A percentile compares a stretch with the other conserved stretches of the same genome.
Conservation (phyloP, 176 grass and related monocot species). For the Lolium rigidum region DNA sequence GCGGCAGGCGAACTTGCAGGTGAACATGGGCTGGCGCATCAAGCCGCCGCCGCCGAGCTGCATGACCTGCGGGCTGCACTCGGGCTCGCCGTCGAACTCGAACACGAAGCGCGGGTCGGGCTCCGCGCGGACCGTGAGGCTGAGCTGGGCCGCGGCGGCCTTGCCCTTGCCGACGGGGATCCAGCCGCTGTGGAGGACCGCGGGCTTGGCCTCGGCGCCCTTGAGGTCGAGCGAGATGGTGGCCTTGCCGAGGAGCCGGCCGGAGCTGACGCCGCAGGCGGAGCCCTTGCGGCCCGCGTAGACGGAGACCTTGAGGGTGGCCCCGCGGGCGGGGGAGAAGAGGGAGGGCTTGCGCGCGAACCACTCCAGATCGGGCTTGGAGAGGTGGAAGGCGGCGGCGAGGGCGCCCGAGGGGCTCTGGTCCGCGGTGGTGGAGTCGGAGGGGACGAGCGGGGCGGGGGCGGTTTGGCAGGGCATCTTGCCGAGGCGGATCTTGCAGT, state of each 20-base stretch:
- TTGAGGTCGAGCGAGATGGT: conserved; percentile 77
- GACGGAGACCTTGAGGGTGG: conserved; percentile 67
- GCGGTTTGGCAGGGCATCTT: conserved; percentile 67
- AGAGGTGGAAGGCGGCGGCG: conserved; percentile 73
- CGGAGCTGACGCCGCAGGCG: conserved; percentile 63
- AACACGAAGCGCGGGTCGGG: conserved; percentile 83
- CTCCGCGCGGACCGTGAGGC: conserved; percentile 77
- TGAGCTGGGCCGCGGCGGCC: conserved; percentile 45
- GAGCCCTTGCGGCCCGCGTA: conserved; percentile 72
- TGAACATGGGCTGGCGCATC: conserved; percentile 88
- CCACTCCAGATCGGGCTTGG: conserved; percentile 66
- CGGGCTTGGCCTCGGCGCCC: conserved; percentile 53
- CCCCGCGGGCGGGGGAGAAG: conserved; percentile 47
- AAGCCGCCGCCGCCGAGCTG: conserved; percentile 62
- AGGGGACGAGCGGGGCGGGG: conserved; percentile 49
- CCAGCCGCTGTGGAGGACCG: conserved; percentile 77
- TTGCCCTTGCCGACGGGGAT: conserved; percentile 61
- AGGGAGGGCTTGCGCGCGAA: conserved; percentile 66
- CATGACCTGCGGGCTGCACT: conserved; percentile 87
- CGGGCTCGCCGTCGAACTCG: conserved; percentile 91
- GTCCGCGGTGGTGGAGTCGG: conserved; percentile 31
- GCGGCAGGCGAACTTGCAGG: conserved; percentile 92
- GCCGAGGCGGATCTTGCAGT: conserved; percentile 89
- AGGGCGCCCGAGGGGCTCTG: conserved; percentile 39
- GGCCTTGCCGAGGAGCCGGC: conserved; percentile 70